Evolutionary conservation across 2,329 filamentous ascomycete genomes (phyloP).

Genomic region (Aspergillus neotritici): DNA sequence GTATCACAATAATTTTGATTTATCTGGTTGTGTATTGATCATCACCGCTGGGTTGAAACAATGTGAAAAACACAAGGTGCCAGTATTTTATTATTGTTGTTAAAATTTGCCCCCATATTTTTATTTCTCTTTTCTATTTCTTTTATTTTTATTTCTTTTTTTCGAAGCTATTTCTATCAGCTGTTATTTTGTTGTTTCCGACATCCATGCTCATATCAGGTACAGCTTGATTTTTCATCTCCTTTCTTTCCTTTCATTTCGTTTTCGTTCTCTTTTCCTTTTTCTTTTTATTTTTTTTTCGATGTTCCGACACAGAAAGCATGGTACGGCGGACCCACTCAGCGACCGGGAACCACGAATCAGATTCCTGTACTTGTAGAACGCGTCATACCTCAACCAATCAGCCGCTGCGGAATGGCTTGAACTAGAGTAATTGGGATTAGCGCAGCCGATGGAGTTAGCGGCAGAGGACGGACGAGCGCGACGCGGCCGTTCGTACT

Average conservation of each 20-base stretch:
- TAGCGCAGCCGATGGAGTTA: constrained; percentile 34
- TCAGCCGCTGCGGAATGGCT: constrained; percentile 25
- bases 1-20: constrained; percentile 11
- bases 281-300: constrained; percentile 7
- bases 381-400: constrained; percentile 26
- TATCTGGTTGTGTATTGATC: constrained; percentile 6
- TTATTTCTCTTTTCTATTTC: constrained; percentile 1
- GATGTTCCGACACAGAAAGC: constrained; percentile 18
- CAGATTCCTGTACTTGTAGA: constrained; percentile 11
- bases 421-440: constrained; percentile 29
- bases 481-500: constrained; percentile 34
- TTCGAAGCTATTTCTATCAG: background rate
- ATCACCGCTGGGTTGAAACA: no score
- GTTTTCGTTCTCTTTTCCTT: constrained; percentile 4
- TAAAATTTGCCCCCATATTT: constrained; percentile 3
- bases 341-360: constrained; percentile 19
- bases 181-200: no score
- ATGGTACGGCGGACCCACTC: constrained; percentile 20
- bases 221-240: constrained; percentile 9
- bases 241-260: constrained; percentile 6
- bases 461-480: constrained; percentile 30
- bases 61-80: background rate
- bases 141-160: constrained; percentile 1
- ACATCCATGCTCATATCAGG: background rate
- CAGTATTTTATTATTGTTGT: constrained; percentile 8